These are phyloP conservation scores for Diaporthe helianthi DNA, from an alignment of 2,329 filamentous ascomycete genomes.

Conservation along the genomic window DNA sequence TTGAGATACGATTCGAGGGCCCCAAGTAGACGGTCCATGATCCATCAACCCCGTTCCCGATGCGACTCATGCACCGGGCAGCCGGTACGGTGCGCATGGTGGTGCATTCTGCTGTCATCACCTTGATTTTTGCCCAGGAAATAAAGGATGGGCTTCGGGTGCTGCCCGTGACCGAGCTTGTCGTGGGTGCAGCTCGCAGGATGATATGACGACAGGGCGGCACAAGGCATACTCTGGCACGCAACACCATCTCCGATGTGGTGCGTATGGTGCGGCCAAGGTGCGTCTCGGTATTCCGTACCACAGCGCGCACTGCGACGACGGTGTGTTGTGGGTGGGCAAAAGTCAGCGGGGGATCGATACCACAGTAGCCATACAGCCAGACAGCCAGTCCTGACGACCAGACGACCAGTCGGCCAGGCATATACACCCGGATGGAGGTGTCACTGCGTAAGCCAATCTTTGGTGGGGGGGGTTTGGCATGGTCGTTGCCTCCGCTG, in stretches of 20 bases:
- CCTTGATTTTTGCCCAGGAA: conserved; percentile 21
- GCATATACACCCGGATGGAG: background rate
- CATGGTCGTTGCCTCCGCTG: background rate
- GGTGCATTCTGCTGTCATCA: conserved; percentile 24
- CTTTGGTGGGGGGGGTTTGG: background rate
- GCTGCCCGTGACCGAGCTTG: background rate
- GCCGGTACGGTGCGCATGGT: conserved; percentile 3
- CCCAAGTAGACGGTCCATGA: background rate
- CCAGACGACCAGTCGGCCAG: background rate
- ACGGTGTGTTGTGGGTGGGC: background rate
- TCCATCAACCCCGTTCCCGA: background rate
- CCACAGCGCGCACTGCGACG: background rate
- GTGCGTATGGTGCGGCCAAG: background rate
- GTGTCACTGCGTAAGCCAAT: conserved; percentile 22
- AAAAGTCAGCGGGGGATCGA: background rate
- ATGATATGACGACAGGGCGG: background rate
- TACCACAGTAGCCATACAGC: background rate
- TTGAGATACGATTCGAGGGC: background rate
- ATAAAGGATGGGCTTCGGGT: conserved; percentile 5
- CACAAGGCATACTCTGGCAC: conserved; percentile 1
- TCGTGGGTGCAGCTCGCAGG: background rate
- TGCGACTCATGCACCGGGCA: conserved; percentile 19
- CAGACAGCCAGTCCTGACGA: background rate
- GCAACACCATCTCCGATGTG: background rate
- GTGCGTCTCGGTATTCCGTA: background rate